phyloP scores from a whole-genome alignment of 2,329 filamentous ascomycete genomes.

The Nemania abortiva region DNA sequence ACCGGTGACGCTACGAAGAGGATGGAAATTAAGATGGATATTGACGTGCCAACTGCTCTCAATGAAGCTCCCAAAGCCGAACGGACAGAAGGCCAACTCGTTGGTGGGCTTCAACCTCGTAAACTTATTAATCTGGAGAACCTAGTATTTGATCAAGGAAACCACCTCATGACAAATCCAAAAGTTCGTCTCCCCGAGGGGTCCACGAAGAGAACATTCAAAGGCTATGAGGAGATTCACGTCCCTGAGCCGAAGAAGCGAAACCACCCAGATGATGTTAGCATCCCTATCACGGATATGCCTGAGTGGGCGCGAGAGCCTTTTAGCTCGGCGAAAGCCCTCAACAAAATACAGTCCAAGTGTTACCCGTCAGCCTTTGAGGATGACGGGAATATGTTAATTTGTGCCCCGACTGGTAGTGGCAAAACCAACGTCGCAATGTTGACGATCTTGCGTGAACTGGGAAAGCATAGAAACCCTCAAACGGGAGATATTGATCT shows the following conservation, averaged over 20 bases:
- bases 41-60: conserved; percentile 77
- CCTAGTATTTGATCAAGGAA: conserved; percentile 95
- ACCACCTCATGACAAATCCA: conserved; percentile 99
- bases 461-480: conserved; percentile 92
- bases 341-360: conserved; percentile 96
- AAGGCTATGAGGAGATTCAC: conserved; percentile 98
- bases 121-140: conserved; percentile 95
- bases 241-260: conserved; percentile 93
- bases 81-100: conserved; percentile 74
- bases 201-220: conserved; percentile 94
- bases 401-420: conserved; percentile 96
- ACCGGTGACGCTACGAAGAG: conserved; percentile 71
- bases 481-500: conserved; percentile 93
- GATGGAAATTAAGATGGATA: conserved; percentile 95
- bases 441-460: conserved; percentile 94
- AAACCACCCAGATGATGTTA: conserved; percentile 80
- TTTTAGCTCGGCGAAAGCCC: conserved; percentile 85
- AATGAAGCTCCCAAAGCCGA: conserved; percentile 65
- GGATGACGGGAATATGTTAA: conserved; percentile 96
- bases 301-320: conserved; percentile 92
- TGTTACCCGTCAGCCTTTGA: conserved; percentile 92
- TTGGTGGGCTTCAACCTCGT: conserved; percentile 86
- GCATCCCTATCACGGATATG: conserved; percentile 87
- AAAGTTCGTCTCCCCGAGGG: conserved; percentile 94
- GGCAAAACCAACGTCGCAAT: conserved; percentile 99